A percentile compares a stretch with the other conserved stretches of the same genome.
phyloP scores from a whole-genome alignment of 495 filamentous ascomycete genomes.

The Annulohypoxylon stygium region DNA sequence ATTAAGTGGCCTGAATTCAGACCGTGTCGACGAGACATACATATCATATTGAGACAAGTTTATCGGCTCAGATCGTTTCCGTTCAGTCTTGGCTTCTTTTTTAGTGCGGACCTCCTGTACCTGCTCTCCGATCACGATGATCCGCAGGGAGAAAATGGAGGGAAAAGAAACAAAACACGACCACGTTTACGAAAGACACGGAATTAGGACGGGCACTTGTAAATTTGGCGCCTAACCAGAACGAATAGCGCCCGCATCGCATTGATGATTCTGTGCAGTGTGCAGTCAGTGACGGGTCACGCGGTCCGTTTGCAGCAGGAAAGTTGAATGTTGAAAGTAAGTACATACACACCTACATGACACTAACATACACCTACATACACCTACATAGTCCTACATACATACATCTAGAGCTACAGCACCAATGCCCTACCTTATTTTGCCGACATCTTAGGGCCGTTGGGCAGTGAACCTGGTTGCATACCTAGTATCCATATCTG shows the following conservation, averaged over 20 bases:
- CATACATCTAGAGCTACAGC: background rate
- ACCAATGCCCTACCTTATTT: slow-evolving; percentile 19
- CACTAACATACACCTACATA: background rate
- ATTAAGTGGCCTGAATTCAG: slow-evolving; percentile 21
- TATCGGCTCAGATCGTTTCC: slow-evolving; percentile 30
- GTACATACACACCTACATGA: background rate
- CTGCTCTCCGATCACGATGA: slow-evolving; percentile 13
- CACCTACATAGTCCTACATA: background rate
- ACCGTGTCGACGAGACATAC: slow-evolving; percentile 18
- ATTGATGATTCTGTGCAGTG: slow-evolving; percentile 32
- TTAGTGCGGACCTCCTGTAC: background rate
- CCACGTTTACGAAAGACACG: slow-evolving; percentile 27
- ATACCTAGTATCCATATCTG: slow-evolving; percentile 5
- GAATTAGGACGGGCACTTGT: slow-evolving; percentile 9
- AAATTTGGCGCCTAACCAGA: slow-evolving; percentile 14
- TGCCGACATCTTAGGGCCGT: slow-evolving; percentile 12
- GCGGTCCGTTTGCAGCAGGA: slow-evolving; percentile 11
- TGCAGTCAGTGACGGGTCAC: slow-evolving; percentile 14
- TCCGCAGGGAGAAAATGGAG: slow-evolving; percentile 5
- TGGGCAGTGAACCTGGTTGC: slow-evolving; percentile 22
- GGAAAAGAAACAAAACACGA: slow-evolving; percentile 14
- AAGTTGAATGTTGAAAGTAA: background rate
- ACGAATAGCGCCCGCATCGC: background rate
- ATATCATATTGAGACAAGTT: slow-evolving; percentile 26
- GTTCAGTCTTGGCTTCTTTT: slow-evolving; percentile 13